A percentile compares a stretch with the other conserved stretches of the same genome.
phyloP scores from a whole-genome alignment of 768 basidiomycete species.

The Lentinula raphanica region DNA sequence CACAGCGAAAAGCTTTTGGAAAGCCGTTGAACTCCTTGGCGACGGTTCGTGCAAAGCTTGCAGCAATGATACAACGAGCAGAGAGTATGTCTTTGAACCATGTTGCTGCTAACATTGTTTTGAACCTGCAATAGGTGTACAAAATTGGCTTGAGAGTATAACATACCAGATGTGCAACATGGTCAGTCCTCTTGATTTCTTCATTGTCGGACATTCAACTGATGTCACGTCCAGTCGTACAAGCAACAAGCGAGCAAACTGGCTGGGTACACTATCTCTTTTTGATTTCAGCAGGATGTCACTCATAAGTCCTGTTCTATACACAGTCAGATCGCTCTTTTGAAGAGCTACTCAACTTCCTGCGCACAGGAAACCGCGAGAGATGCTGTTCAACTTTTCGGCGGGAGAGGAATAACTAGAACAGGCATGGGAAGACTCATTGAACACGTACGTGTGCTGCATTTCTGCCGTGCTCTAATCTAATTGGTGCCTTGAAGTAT shows the following conservation, averaged over 20 bases:
- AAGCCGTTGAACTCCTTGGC: constrained; percentile 80
- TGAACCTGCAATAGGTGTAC: constrained; percentile 37
- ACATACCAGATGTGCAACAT: constrained; percentile 86
- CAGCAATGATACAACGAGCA: constrained; percentile 62
- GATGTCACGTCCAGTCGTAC: constrained; percentile 39
- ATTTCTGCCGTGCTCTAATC: background rate
- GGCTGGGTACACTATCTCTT: constrained; percentile 49
- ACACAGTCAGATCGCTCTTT: constrained; percentile 56
- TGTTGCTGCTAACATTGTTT: background rate
- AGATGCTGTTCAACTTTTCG: constrained; percentile 78
- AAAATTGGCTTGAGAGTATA: constrained; percentile 79
- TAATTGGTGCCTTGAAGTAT: constrained; percentile 31
- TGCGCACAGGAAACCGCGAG: constrained; percentile 61
- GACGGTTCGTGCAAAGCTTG: constrained; percentile 85
- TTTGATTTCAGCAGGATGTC: background rate
- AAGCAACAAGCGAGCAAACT: constrained; percentile 71
- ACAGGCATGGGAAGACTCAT: constrained; percentile 63
- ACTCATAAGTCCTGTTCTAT: constrained; percentile 1
- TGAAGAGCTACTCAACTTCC: constrained; percentile 65
- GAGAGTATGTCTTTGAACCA: constrained; percentile 45
- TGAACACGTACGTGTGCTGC: constrained; percentile 49
- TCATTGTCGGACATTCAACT: background rate
- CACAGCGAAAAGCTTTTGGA: constrained; percentile 86
- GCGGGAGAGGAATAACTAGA: constrained; percentile 82
- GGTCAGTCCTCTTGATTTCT: constrained; percentile 26